These are phyloP conservation scores for Diaporthe citri DNA, from an alignment of 2,329 filamentous ascomycete genomes.

Conservation along the genomic window DNA sequence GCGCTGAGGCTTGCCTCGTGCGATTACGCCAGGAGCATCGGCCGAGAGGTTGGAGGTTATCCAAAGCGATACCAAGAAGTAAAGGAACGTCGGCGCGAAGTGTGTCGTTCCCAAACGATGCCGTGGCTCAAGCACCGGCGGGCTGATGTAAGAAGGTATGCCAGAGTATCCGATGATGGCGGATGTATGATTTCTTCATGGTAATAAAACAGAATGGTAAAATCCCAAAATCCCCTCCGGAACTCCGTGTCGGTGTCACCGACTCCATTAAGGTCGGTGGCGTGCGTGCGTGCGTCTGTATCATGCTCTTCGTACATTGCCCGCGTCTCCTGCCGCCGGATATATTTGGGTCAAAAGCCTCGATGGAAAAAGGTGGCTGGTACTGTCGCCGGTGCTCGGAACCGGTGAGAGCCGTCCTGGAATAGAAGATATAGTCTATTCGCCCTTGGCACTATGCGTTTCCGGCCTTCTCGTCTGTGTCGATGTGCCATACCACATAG, in stretches of 20 bases:
- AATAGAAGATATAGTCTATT: slow-evolving; percentile 34
- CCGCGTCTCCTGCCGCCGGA: slow-evolving; percentile 40
- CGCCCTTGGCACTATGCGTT: slow-evolving; percentile 66
- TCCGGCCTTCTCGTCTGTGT: slow-evolving; percentile 93
- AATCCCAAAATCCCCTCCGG: slow-evolving; percentile 31
- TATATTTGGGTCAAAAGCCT: slow-evolving; percentile 31
- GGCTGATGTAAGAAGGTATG: slow-evolving; percentile 33
- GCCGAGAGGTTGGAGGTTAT: slow-evolving; percentile 10
- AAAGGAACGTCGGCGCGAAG: neutral
- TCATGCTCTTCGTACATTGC: slow-evolving; percentile 42
- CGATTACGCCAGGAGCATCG: neutral
- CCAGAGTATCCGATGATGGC: slow-evolving; percentile 37
- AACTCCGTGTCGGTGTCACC: slow-evolving; percentile 40
- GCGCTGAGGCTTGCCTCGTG: neutral
- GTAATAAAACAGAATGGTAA: slow-evolving; percentile 36
- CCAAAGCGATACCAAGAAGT: slow-evolving; percentile 13
- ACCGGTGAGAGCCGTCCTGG: slow-evolving; percentile 25
- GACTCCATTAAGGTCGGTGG: slow-evolving; percentile 38
- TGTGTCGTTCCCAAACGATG: neutral
- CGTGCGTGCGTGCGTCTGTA: slow-evolving; percentile 37
- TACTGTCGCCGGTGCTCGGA: slow-evolving; percentile 20
- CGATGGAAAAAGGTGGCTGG: slow-evolving; percentile 29
- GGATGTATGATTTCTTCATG: slow-evolving; percentile 34
- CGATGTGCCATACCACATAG: slow-evolving; percentile 98
- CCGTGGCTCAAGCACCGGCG: slow-evolving; percentile 1